Base-by-base conservation (phyloP, 257 asterid species). In the Oldenlandia corymbosa region DNA sequence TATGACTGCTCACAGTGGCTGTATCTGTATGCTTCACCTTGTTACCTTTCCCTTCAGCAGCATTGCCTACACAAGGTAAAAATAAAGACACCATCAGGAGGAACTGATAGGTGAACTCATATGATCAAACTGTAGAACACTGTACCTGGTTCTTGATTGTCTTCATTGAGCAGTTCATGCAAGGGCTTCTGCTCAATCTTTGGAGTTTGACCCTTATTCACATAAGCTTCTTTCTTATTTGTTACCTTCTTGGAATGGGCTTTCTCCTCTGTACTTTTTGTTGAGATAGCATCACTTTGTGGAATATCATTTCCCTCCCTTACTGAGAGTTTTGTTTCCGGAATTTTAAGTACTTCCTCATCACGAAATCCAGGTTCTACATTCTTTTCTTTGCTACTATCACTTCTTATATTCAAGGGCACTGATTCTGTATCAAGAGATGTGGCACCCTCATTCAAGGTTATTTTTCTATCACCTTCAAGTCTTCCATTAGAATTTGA, bases 91-190 rank as follows among this genome's bases (percentile, higher is more conserved):
- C 49, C 62, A 16, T 48, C 37, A 48, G 62, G 50, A 9, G 17
- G 30, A 23, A 30, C 28, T 32, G 21, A 68, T 43, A 49, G 36
- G 24, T 30, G 45, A 45, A 28, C n/a, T 58, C 20, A 62, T 48
- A 34, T 46, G 28, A 50, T 64, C 12, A 47, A 31, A 36, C 53
- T 39, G 17, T 5, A 39, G 58, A 26, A 72, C 47, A 47, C 58
- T 20, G 71, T 76, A 83, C 94, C 92, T 75, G 66, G 57, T 65
- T 53, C 77, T 34, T 74, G 72, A 13, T 31, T 54, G 36, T 73
- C 79, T 23, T 58, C 76, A 46, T 53, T 36, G 31, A 79, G 68
- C 67, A 73, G 62, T 52, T 60, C 79, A 68, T 64, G 62, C 61
- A 73, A 62, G 56, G 74, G 68, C 72, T 60, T 76, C 60, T 18